Percentiles rank a stretch among this genome's conserved stretches.
Conservation (phyloP, 164 flowering plant species). For the Magnolia kwangsiensis region DNA sequence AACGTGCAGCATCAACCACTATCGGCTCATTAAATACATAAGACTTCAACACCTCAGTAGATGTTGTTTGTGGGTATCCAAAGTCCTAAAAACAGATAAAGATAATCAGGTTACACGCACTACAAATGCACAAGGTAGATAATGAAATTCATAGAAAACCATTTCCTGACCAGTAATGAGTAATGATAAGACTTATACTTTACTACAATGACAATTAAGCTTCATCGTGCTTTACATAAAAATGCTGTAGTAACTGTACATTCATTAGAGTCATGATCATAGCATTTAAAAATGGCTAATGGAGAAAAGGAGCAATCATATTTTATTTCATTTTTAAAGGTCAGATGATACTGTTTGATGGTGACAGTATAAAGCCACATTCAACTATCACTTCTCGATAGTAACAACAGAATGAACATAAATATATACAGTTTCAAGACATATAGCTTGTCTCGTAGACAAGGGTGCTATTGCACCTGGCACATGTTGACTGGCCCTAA, state of each 20-base stretch:
- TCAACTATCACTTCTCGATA: background rate
- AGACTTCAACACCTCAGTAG: constrained; percentile 88
- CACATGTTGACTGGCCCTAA: background rate
- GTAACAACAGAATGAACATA: background rate
- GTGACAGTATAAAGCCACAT: background rate
- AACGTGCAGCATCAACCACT: constrained; percentile 67
- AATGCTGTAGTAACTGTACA: background rate
- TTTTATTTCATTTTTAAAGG: background rate
- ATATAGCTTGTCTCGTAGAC: background rate
- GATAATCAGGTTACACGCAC: constrained; percentile 1
- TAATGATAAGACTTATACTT: background rate
- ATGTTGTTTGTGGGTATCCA: constrained; percentile 94
- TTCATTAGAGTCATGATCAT: too few species aligned
- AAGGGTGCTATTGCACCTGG: background rate
- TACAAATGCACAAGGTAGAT: background rate
- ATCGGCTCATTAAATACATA: constrained; percentile 92
- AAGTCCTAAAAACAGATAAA: constrained; percentile 59
- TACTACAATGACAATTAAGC: background rate
- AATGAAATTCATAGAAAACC: background rate
- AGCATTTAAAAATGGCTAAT: too few species aligned
- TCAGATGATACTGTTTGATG: background rate
- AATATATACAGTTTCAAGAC: background rate
- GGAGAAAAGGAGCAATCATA: background rate
- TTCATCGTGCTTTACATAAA: background rate
- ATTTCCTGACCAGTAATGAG: background rate